phyloP scores from a whole-genome alignment of 1,284 basidiomycete species.

The Xerocomus minutiporus region DNA sequence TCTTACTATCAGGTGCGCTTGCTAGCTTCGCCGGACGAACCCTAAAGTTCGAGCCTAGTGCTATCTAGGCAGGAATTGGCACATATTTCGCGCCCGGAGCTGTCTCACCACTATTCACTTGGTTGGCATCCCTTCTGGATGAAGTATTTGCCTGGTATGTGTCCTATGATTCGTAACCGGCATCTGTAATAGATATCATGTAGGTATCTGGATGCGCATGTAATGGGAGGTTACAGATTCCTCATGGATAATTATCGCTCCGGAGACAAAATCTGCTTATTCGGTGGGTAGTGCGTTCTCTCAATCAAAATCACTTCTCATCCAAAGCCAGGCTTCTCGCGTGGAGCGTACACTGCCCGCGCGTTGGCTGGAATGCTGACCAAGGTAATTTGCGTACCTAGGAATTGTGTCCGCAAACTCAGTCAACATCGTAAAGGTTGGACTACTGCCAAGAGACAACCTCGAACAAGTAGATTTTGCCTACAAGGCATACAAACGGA shows the following conservation, averaged over 20 bases:
- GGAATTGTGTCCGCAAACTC: background rate
- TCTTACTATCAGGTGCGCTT: slow-evolving; percentile 61
- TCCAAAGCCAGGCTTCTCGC: slow-evolving; percentile 54
- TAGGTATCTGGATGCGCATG: slow-evolving; percentile 60
- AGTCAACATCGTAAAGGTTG: slow-evolving; percentile 38
- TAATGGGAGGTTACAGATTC: slow-evolving; percentile 61
- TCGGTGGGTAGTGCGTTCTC: slow-evolving; percentile 39
- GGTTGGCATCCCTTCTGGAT: slow-evolving; percentile 51
- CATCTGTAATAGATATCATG: background rate
- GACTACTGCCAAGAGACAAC: slow-evolving; percentile 57
- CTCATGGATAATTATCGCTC: slow-evolving; percentile 60
- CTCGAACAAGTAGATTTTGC: slow-evolving; percentile 60
- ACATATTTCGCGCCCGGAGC: slow-evolving; percentile 56
- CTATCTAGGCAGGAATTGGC: slow-evolving; percentile 54
- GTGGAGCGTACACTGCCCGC: slow-evolving; percentile 73
- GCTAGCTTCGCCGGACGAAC: background rate
- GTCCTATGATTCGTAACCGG: background rate
- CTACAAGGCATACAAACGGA: slow-evolving; percentile 56
- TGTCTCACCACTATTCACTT: slow-evolving; percentile 47
- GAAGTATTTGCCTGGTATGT: slow-evolving; percentile 57
- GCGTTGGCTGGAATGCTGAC: slow-evolving; percentile 64
- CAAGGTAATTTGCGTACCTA: slow-evolving; percentile 33
- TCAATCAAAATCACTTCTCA: slow-evolving; percentile 1
- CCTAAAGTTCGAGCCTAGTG: background rate
- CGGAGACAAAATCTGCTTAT: slow-evolving; percentile 61